phyloP scores from a whole-genome alignment of 148 eudicot genomes.

The Oxyria digyna region DNA sequence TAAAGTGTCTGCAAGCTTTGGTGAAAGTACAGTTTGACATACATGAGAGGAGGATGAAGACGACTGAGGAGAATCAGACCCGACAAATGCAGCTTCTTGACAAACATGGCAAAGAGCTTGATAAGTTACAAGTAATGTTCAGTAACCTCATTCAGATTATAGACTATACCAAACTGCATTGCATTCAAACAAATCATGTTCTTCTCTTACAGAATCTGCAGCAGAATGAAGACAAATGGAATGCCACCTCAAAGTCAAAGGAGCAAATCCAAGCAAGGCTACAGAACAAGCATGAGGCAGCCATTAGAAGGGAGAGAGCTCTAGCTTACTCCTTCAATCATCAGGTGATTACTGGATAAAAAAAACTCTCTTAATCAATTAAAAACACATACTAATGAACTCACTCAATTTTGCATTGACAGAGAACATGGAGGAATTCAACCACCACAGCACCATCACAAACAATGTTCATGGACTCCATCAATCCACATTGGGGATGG shows the following conservation, averaged over 20 bases:
- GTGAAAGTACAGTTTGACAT: slow-evolving; percentile 74
- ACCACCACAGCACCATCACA: background rate
- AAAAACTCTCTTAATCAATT: background rate
- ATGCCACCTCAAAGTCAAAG: background rate
- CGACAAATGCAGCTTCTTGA: slow-evolving; percentile 61
- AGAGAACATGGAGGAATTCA: slow-evolving; percentile 9
- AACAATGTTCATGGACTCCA: slow-evolving; percentile 4
- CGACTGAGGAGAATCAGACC: slow-evolving; percentile 73
- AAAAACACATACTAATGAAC: background rate
- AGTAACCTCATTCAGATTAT: background rate
- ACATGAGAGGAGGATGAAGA: slow-evolving; percentile 54
- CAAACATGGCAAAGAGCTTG: slow-evolving; percentile 60
- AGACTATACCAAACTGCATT: background rate
- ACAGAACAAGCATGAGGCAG: slow-evolving; percentile 1
- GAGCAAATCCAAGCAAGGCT: background rate
- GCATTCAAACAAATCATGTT: background rate
- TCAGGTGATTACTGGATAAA: background rate
- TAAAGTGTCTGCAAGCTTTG: slow-evolving; percentile 76
- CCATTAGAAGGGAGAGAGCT: slow-evolving; percentile 6
- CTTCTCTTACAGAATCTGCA: background rate
- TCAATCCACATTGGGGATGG: slow-evolving; percentile 9
- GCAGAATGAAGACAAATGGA: background rate
- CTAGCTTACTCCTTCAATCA: slow-evolving; percentile 8
- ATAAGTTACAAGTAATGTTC: slow-evolving; percentile 35
- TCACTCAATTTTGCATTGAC: background rate